phyloP scores from a whole-genome alignment of 495 filamentous ascomycete genomes.

The Annulohypoxylon stygium region DNA sequence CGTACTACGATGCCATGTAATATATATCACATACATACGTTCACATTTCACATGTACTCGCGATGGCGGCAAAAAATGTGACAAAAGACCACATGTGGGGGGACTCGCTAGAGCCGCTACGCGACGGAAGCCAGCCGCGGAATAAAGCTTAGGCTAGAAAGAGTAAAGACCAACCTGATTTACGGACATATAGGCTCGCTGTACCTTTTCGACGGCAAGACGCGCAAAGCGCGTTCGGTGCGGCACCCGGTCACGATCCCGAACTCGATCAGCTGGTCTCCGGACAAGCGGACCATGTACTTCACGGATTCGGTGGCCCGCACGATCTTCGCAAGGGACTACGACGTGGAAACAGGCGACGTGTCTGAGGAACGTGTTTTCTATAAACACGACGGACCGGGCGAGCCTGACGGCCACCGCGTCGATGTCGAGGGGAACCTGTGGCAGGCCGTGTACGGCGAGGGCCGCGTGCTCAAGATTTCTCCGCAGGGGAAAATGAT shows the following conservation, averaged over 20 bases:
- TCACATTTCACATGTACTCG: neutral
- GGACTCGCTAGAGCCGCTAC: neutral
- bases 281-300: conserved; percentile 81
- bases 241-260: conserved; percentile 76
- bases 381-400: conserved; percentile 70
- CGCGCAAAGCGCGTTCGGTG: conserved; percentile 39
- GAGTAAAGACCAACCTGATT: neutral
- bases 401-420: conserved; percentile 80
- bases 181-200: conserved; percentile 6
- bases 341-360: conserved; percentile 70
- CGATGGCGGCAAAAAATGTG: neutral
- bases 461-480: conserved; percentile 75
- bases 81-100: neutral
- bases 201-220: conserved; percentile 50
- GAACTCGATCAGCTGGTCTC: conserved; percentile 83
- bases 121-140: neutral
- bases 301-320: conserved; percentile 82
- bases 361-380: conserved; percentile 77
- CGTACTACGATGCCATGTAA: neutral
- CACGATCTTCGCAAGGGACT: conserved; percentile 82
- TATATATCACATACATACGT: neutral
- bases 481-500: conserved; percentile 72
- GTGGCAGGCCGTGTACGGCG: conserved; percentile 84
- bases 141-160: conserved; percentile 3
- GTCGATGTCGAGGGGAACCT: conserved; percentile 79